Evolutionary conservation across 306 rosid genomes (phyloP).

Genomic region (Glycine latifolia): DNA sequence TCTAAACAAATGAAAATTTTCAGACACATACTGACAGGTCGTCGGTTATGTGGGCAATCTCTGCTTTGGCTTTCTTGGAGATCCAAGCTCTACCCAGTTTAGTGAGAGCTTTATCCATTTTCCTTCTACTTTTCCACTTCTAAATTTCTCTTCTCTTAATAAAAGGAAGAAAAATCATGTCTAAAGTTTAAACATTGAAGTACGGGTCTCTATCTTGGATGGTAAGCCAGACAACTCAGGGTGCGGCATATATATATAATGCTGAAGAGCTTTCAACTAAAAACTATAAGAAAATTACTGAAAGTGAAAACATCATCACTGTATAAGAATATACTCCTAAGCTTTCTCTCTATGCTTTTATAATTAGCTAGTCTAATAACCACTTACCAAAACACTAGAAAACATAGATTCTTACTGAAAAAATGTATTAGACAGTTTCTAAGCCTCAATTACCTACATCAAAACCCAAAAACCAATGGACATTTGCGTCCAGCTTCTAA

Average conservation of each 20-base stretch:
- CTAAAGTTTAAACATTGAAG: background rate
- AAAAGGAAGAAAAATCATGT: slow-evolving; percentile 24
- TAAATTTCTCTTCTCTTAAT: background rate
- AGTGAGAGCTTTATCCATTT: slow-evolving; percentile 55
- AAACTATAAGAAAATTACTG: too few relatives aligned
- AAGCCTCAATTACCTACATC: too few relatives aligned
- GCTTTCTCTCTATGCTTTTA: background rate
- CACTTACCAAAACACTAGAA: background rate
- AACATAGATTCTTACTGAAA: background rate
- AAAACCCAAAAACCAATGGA: too few relatives aligned
- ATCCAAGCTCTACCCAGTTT: slow-evolving; percentile 58
- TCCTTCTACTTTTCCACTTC: background rate
- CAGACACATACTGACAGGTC: slow-evolving; percentile 48
- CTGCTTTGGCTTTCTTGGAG: slow-evolving; percentile 61
- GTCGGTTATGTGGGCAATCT: slow-evolving; percentile 49
- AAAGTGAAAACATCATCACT: background rate
- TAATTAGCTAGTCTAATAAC: background rate
- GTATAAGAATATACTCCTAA: background rate
- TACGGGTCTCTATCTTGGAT: slow-evolving; percentile 29
- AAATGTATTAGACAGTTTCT: too few relatives aligned
- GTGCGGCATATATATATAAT: background rate
- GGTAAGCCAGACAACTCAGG: slow-evolving; percentile 36
- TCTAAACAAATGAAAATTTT: background rate
- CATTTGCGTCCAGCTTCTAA: too few relatives aligned
- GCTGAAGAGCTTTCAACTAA: too few relatives aligned